These are phyloP conservation scores for Scleroderma citrinum DNA, from an alignment of 768 basidiomycete genomes.

Conservation along the genomic window DNA sequence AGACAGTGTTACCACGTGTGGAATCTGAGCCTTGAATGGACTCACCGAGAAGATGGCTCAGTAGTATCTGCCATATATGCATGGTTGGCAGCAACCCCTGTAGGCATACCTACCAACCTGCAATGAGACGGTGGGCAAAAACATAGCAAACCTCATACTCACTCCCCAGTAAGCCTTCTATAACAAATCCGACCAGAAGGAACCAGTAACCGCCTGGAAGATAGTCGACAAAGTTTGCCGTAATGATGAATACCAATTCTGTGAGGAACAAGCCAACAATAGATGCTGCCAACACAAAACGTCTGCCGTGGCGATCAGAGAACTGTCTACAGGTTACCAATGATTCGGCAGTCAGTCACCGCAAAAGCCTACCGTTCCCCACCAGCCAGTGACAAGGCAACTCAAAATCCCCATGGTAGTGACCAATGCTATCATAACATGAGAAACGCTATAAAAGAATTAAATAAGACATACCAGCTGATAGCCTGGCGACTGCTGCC, in stretches of 20 bases:
- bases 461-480: constrained; percentile 42
- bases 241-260: constrained; percentile 64
- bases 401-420: constrained; percentile 65
- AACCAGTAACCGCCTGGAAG: constrained; percentile 84
- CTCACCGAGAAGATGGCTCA: constrained; percentile 47
- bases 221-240: constrained; percentile 48
- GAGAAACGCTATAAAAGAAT: no score
- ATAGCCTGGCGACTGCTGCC: constrained; percentile 63
- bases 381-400: constrained; percentile 79
- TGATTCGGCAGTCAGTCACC: background rate
- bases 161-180: constrained; percentile 76
- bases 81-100: constrained; percentile 47
- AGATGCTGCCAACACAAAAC: constrained; percentile 52
- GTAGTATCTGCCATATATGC: constrained; percentile 71
- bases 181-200: constrained; percentile 55
- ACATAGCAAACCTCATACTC: constrained; percentile 14
- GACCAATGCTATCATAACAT: background rate
- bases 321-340: constrained; percentile 35
- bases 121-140: background rate
- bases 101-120: constrained; percentile 40
- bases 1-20: constrained; percentile 4
- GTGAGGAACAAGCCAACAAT: constrained; percentile 53
- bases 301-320: constrained; percentile 76
- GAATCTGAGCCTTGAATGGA: background rate
- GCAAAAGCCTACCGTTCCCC: constrained; percentile 64